phyloP scores from a whole-genome alignment of 169 alveolate species.

The Plasmodium chabaudi region DNA sequence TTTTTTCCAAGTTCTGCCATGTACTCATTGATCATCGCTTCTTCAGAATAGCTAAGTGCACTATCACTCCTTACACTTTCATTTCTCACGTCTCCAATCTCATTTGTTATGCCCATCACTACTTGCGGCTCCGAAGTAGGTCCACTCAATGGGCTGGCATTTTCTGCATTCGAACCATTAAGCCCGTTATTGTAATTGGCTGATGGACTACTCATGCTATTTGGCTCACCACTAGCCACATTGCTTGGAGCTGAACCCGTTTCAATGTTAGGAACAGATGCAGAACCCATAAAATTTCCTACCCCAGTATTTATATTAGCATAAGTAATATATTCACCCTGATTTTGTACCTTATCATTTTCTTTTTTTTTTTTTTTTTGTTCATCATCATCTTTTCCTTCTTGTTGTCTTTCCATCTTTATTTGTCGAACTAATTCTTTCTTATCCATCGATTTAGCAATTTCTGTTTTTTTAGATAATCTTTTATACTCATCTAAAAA shows the following conservation, averaged over 20 bases:
- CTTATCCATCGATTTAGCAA: constrained; percentile 17
- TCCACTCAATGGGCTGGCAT: neutral
- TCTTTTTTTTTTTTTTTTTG: neutral
- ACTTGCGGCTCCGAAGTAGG: neutral
- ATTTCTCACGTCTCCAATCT: neutral
- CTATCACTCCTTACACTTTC: no score
- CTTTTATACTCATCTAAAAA: constrained; percentile 78
- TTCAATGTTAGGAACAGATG: neutral
- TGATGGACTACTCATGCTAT: neutral
- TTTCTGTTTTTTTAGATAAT: constrained; percentile 43
- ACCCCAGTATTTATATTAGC: neutral
- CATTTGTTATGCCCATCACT: neutral
- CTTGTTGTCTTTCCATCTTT: constrained; percentile 10
- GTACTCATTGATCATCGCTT: constrained; percentile 15
- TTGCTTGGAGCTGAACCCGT: neutral
- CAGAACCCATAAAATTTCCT: neutral
- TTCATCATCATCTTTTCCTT: neutral
- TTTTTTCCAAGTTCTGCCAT: constrained; percentile 17
- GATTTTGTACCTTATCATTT: neutral
- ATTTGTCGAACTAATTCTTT: constrained; percentile 24
- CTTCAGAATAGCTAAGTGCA: neutral
- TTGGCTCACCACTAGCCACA: neutral
- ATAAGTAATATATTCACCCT: neutral
- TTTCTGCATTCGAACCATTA: neutral
- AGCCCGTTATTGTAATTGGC: neutral